Conservation (phyloP, 1,139 yeast species). For the Dujonia santamariae region DNA sequence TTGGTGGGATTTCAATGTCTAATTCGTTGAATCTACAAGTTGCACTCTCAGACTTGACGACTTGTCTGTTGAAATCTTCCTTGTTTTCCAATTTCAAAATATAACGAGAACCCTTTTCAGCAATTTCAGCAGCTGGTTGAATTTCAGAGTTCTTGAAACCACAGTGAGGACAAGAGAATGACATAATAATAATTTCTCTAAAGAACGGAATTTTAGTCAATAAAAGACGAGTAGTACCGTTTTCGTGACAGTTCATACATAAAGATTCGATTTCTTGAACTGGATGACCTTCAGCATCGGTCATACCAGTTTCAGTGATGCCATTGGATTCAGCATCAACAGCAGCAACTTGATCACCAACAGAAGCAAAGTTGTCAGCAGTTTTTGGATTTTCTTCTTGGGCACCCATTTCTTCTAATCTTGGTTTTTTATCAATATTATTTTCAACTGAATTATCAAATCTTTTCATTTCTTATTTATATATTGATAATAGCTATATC, state of each 20-base stretch:
- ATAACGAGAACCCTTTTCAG: slow-evolving; percentile 82
- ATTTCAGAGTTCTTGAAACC: slow-evolving; percentile 87
- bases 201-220: slow-evolving; percentile 90
- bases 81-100: slow-evolving; percentile 66
- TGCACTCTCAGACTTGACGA: slow-evolving; percentile 87
- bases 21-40: slow-evolving; percentile 78
- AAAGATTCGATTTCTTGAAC: slow-evolving; percentile 92
- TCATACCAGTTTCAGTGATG: slow-evolving; percentile 53
- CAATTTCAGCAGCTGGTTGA: slow-evolving; percentile 88
- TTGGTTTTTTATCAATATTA: slow-evolving; percentile 9
- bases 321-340: slow-evolving; percentile 17
- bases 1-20: slow-evolving; percentile 93
- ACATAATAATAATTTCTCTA: slow-evolving; percentile 89
- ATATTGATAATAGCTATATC: too few relatives aligned
- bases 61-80: slow-evolving; percentile 82
- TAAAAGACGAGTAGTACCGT: slow-evolving; percentile 79
- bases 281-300: slow-evolving; percentile 90
- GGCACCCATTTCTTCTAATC: slow-evolving; percentile 10
- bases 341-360: slow-evolving; percentile 56
- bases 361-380: slow-evolving; percentile 39
- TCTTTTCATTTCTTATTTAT: too few relatives aligned
- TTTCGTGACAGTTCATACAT: slow-evolving; percentile 92
- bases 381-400: slow-evolving; percentile 7
- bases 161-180: slow-evolving; percentile 95
- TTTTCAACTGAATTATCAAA: slow-evolving; percentile 11